Evolutionary conservation across 1,284 basidiomycete species (phyloP).

Genomic region (Apiotrichum brassicae): DNA sequence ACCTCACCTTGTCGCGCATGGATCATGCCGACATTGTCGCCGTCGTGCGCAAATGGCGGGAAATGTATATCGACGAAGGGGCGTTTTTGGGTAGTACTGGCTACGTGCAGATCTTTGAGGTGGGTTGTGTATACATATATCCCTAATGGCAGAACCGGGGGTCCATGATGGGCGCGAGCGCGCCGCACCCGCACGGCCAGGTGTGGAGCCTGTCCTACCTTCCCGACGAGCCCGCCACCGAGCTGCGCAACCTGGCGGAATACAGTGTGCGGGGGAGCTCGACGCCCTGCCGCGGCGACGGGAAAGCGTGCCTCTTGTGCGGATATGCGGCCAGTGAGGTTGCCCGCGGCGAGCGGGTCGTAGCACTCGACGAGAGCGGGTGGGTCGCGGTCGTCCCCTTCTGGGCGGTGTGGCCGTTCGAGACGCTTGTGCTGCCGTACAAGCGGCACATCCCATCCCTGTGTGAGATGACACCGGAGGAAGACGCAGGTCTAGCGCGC

Average conservation of each 20-base stretch:
- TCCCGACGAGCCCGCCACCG: slow-evolving; percentile 63
- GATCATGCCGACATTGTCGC: slow-evolving; percentile 56
- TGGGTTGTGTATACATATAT: too few species aligned
- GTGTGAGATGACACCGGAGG: slow-evolving; percentile 56
- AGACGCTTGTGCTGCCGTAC: slow-evolving; percentile 75
- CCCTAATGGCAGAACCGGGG: slow-evolving; percentile 62
- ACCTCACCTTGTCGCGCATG: slow-evolving; percentile 80
- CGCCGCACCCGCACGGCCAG: slow-evolving; percentile 93
- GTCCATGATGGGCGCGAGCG: slow-evolving; percentile 91
- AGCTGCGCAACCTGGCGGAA: slow-evolving; percentile 57
- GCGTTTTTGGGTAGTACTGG: slow-evolving; percentile 45
- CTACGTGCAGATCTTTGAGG: slow-evolving; percentile 85
- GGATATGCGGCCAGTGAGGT: slow-evolving; percentile 76
- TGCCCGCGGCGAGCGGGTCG: slow-evolving; percentile 57
- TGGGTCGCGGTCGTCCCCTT: slow-evolving; percentile 88
- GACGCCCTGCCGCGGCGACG: slow-evolving; percentile 44
- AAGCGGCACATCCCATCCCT: slow-evolving; percentile 69
- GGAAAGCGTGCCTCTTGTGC: slow-evolving; percentile 69
- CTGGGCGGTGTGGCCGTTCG: slow-evolving; percentile 97
- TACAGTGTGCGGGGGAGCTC: slow-evolving; percentile 47
- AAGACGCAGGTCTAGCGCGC: slow-evolving; percentile 60
- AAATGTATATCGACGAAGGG: slow-evolving; percentile 61
- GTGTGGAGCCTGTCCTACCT: slow-evolving; percentile 75
- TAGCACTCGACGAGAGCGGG: slow-evolving; percentile 57
- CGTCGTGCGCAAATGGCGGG: slow-evolving; percentile 71